phyloP scores from a whole-genome alignment of 73 alveolate genomes.

The Paramecium octaurelia region DNA sequence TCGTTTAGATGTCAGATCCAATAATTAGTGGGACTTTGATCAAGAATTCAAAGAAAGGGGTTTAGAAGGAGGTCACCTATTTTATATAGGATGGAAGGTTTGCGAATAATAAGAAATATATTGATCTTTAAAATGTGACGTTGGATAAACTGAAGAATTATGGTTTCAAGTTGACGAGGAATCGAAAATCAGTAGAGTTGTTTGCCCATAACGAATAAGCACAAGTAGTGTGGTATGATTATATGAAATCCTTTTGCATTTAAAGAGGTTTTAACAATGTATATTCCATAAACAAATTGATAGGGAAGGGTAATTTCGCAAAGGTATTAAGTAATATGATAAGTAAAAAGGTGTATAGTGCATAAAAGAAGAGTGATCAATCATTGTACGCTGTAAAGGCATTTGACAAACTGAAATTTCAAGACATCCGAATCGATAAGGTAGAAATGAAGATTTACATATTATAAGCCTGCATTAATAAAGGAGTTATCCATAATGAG shows the following conservation, averaged over 20 bases:
- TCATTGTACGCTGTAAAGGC: conserved; percentile 59
- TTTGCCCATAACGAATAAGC: conserved; percentile 52
- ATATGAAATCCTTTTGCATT: conserved; percentile 46
- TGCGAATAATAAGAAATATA: neutral
- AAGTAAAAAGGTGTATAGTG: conserved; percentile 33
- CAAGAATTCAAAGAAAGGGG: neutral
- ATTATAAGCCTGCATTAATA: conserved; percentile 50
- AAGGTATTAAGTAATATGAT: neutral
- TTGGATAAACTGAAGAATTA: conserved; percentile 17
- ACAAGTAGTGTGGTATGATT: conserved; percentile 48
- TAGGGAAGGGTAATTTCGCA: conserved; percentile 64
- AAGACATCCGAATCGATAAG: conserved; percentile 50
- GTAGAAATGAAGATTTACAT: neutral
- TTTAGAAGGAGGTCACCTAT: neutral
- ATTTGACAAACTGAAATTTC: conserved; percentile 58
- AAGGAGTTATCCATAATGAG: conserved; percentile 62
- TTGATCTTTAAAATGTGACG: neutral
- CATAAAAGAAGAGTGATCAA: conserved; percentile 22
- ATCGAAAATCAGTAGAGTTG: conserved; percentile 47
- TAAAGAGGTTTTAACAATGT: conserved; percentile 39
- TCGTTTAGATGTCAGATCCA: neutral
- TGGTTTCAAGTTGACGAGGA: conserved; percentile 48
- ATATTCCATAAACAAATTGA: conserved; percentile 44
- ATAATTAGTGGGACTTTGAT: neutral
- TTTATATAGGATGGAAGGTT: neutral